These are phyloP conservation scores for Hypoxylon sp. DNA, from an alignment of 2,329 filamentous ascomycete species.

Conservation along the genomic window DNA sequence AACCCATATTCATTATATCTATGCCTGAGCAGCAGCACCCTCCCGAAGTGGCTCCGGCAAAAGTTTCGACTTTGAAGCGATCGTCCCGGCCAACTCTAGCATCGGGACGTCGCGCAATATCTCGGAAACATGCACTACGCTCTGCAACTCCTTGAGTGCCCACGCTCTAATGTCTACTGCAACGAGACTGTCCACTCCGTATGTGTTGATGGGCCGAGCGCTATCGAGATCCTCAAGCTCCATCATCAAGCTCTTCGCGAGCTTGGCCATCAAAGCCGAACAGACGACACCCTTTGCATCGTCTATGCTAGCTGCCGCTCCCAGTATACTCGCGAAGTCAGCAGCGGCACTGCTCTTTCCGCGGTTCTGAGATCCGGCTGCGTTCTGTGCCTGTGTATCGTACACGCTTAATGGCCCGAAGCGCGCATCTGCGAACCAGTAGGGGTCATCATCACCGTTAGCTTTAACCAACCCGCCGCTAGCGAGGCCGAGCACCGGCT, in stretches of 20 bases:
- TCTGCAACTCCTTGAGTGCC: slow-evolving; percentile 49
- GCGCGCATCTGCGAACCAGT: slow-evolving; percentile 51
- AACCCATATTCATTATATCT: slow-evolving; percentile 5
- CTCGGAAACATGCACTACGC: slow-evolving; percentile 47
- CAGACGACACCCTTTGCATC: slow-evolving; percentile 46
- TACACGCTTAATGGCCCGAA: slow-evolving; percentile 47
- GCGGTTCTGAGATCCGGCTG: slow-evolving; percentile 23
- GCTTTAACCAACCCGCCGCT: slow-evolving; percentile 49
- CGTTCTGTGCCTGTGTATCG: slow-evolving; percentile 42
- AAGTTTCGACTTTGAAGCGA: slow-evolving; percentile 49
- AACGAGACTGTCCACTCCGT: slow-evolving; percentile 49
- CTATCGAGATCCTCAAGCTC: slow-evolving; percentile 51
- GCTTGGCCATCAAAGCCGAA: slow-evolving; percentile 48
- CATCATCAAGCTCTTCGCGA: slow-evolving; percentile 51
- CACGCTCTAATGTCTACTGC: slow-evolving; percentile 49
- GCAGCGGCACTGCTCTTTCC: slow-evolving; percentile 35
- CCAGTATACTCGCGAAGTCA: slow-evolving; percentile 45
- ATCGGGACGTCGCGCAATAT: slow-evolving; percentile 48
- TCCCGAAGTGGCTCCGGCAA: slow-evolving; percentile 44
- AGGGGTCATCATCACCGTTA: slow-evolving; percentile 49
- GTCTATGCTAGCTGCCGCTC: slow-evolving; percentile 40
- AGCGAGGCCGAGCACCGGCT: slow-evolving; percentile 48
- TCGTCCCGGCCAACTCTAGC: slow-evolving; percentile 46
- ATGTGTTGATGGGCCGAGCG: slow-evolving; percentile 47
- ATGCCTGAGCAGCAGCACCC: slow-evolving; percentile 10